These are phyloP conservation scores for Penicillium argentinense DNA, from an alignment of 495 filamentous ascomycete species.

Conservation along the genomic window DNA sequence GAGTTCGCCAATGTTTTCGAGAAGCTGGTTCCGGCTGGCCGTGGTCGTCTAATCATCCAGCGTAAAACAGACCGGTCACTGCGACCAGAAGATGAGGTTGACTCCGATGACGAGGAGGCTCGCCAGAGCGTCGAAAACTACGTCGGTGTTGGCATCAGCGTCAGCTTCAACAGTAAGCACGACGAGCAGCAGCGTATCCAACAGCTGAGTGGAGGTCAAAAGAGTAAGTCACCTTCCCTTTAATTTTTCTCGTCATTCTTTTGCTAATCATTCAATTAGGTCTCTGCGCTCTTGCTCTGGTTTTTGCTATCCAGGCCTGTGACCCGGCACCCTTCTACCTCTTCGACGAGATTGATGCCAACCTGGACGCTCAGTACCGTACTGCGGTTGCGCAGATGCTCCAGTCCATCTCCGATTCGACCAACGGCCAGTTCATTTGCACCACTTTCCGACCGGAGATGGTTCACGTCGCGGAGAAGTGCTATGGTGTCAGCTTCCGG, in stretches of 20 bases:
- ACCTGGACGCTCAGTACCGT: constrained; percentile 95
- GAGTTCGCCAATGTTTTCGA: constrained; percentile 93
- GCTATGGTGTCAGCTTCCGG: constrained; percentile 92
- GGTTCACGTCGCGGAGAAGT: constrained; percentile 91
- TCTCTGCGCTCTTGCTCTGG: constrained; percentile 90
- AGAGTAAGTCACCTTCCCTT: constrained; percentile 61
- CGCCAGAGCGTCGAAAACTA: constrained; percentile 89
- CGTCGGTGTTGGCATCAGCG: constrained; percentile 94
- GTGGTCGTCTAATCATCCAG: constrained; percentile 90
- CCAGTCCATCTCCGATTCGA: constrained; percentile 65
- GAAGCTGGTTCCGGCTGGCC: constrained; percentile 89
- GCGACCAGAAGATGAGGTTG: constrained; percentile 64
- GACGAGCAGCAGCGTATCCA: constrained; percentile 98
- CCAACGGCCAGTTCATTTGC: constrained; percentile 72
- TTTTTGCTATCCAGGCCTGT: constrained; percentile 98
- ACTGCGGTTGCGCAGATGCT: constrained; percentile 91
- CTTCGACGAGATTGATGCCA: constrained; percentile 99
- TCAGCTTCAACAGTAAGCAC: constrained; percentile 97
- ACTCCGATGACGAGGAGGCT: constrained; percentile 58
- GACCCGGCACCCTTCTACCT: constrained; percentile 98
- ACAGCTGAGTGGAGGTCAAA: constrained; percentile 95
- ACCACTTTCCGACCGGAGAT: constrained; percentile 99
- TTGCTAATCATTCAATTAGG: constrained; percentile 50
- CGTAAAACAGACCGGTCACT: constrained; percentile 73
- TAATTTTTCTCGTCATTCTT: background rate